phyloP scores from a whole-genome alignment of 257 asterid species.

The Solanum clarkiae region DNA sequence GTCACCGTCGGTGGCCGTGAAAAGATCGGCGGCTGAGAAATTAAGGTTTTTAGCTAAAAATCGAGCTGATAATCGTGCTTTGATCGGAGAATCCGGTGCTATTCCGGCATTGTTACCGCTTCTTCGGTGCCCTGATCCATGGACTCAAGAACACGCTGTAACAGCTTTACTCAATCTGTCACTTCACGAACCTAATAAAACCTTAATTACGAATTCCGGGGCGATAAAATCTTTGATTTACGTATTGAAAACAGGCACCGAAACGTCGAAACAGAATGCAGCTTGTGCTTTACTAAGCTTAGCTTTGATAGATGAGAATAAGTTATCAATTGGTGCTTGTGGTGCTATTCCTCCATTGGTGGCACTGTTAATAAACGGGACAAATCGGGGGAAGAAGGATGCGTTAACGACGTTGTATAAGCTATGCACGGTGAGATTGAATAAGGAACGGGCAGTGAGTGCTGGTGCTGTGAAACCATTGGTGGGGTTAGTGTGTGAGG shows the following conservation, averaged over 20 bases:
- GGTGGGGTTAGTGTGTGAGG: conserved; percentile 58
- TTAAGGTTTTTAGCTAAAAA: conserved; percentile 65
- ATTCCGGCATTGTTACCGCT: conserved; percentile 67
- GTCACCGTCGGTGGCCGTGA: conserved; percentile 51
- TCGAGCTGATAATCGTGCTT: conserved; percentile 78
- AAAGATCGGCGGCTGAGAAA: conserved; percentile 84
- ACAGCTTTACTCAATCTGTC: conserved; percentile 81
- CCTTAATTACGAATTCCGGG: conserved; percentile 42
- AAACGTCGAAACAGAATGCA: conserved; percentile 80
- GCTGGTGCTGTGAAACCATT: conserved; percentile 81
- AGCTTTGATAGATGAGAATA: conserved; percentile 74
- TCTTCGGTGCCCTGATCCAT: conserved; percentile 64
- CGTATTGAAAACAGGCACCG: conserved; percentile 77
- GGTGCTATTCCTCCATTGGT: conserved; percentile 91
- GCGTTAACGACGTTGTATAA: conserved; percentile 82
- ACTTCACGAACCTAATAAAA: conserved; percentile 61
- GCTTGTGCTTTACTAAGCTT: conserved; percentile 81
- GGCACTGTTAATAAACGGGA: conserved; percentile 57
- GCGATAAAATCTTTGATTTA: conserved; percentile 67
- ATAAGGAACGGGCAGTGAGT: conserved; percentile 79
- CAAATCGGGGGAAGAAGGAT: conserved; percentile 77
- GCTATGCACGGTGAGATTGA: conserved; percentile 54
- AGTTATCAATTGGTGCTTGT: conserved; percentile 70
- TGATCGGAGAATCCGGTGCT: conserved; percentile 87
- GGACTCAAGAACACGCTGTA: conserved; percentile 84